Base-by-base conservation (phyloP, 208 protist species). In the Acanthamoeba castellanii region DNA sequence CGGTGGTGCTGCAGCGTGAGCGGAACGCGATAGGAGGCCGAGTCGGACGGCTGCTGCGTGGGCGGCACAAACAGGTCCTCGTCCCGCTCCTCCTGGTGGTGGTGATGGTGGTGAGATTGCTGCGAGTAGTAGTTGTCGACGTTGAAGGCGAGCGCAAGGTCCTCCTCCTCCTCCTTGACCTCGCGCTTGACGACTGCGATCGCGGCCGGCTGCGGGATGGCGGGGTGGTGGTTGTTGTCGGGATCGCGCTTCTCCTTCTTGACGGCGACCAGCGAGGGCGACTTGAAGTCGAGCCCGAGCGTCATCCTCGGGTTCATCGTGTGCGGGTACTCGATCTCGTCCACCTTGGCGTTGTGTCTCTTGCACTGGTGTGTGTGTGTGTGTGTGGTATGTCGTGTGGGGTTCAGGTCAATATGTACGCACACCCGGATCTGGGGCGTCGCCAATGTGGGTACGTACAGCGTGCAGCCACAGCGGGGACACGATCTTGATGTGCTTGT, bases 401-500 rank as follows among this genome's bases (percentile, higher is more conserved):
- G n/a, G n/a, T n/a, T n/a, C n/a, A n/a, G n/a, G 13, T 30, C 1
- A 11, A 68, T 1, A 20, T 66, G 70, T 16, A 30, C 61, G n/a
- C 16, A 30, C 61, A 70, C 5, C 22, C 16, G 22, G 61, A 70
- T n/a, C 16, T 22, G 61, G 22, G 5, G 61, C 16, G 22, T n/a
- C n/a, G n/a, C n/a, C n/a, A n/a, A n/a, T n/a, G n/a, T n/a, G n/a
- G n/a, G n/a, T n/a, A 47, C 37, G 57, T 74, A 92, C 87, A 5
- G 66, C 66, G 57, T 92, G 61, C n/a, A 92, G 57, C 87, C 87
- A 92, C 22, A 92, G 32, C 1, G 87, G 87, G 14, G 87, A 92
- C 47, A 92, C 87, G 32, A 92, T 76, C 47, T 92, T 92, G 42
- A 92, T 64, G 47, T 92, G 87, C 66, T 92, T 92, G 87, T 74